A percentile compares a stretch with the other conserved stretches of the same genome.
These are phyloP conservation scores for Colletotrichum eremochloae DNA, from an alignment of 2,329 filamentous ascomycete species.

Conservation along the genomic window DNA sequence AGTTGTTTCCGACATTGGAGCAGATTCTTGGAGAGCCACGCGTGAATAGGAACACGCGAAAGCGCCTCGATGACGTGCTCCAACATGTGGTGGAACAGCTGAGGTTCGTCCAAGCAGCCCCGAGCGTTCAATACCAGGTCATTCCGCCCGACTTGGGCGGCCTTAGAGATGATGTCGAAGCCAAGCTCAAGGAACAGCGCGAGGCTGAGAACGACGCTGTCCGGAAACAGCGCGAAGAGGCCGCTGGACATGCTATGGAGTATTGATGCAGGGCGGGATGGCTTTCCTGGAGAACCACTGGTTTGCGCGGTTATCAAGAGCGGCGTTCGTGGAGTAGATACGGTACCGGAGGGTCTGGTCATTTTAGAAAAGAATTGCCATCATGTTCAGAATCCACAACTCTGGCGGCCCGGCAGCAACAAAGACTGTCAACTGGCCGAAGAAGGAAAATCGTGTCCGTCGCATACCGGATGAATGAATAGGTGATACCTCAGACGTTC, in stretches of 20 bases:
- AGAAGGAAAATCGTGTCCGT: neutral
- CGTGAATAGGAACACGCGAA: conserved; percentile 83
- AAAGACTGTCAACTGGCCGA: too few relatives aligned
- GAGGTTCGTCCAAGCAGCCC: conserved; percentile 85
- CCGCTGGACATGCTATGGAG: conserved; percentile 70
- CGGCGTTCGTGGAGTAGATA: conserved; percentile 28
- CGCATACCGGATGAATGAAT: too few relatives aligned
- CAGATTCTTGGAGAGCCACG: conserved; percentile 75
- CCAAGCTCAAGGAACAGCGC: conserved; percentile 73
- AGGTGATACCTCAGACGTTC: neutral
- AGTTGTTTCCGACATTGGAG: conserved; percentile 89
- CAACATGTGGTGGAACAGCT: conserved; percentile 87
- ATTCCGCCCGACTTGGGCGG: conserved; percentile 83
- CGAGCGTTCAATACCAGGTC: conserved; percentile 86
- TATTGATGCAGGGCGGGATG: conserved; percentile 47
- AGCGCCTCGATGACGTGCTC: conserved; percentile 80
- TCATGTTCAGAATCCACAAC: neutral
- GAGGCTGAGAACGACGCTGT: conserved; percentile 69
- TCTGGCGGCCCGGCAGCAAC: neutral
- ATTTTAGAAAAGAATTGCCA: conserved; percentile 12
- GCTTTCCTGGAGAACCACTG: neutral
- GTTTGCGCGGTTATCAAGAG: neutral
- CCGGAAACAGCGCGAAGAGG: conserved; percentile 68
- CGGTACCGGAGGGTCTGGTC: conserved; percentile 6
- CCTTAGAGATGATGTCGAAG: conserved; percentile 78